Evolutionary conservation across 2,329 filamentous ascomycete species (phyloP), one percentile per base, ranked within the genome.

Genomic region (Alternaria metachromatica): DNA sequence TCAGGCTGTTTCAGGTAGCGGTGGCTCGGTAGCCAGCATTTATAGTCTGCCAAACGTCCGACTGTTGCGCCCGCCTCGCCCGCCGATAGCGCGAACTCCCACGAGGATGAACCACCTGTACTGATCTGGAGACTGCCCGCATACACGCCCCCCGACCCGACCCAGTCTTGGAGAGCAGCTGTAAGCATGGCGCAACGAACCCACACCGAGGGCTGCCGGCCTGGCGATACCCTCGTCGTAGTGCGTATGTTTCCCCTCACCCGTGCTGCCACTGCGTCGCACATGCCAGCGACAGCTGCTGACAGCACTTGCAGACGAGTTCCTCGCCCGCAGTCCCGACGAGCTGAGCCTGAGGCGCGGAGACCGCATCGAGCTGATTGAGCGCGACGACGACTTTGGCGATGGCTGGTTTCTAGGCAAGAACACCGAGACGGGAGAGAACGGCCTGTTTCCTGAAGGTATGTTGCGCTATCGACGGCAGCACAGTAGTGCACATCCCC

Each of bases 311-410:
- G 53, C 71, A 97, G 93, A 99, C 82, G 94, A 97, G 82, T 98
- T 99, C 80, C 85, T 90, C 72, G 94, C 95, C 62, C 90, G 96
- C 71, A 96, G 94, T 80, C 91, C 92, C 62, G 96, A 99, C 82
- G 96, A 99, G 85, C 86, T 99, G 76, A 96, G 89, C 72, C 86
- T 99, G 69, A 85, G 88, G 59, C 96, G 96, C 76, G 94, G 92
- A 72, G 92, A 96, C 75, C 89, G 91, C 67, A 90, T 96, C 65
- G 91, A 95, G 82, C 83, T 96, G 66, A 88, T 95, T 68, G 92
- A 96, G 82, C 87, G 92, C 74, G 92, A 96, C 78, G 92, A 96
- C 78, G 92, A 96, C 78, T 96, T 96, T 79, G 92, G 92, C 65
- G 92, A 96, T 80, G 92, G 93, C 58, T 94, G 92, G 92, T 96